Evolutionary conservation across 306 rosid genomes (phyloP), one percentile per base, ranked within the genome.

Genomic region (Nissolia schottii): DNA sequence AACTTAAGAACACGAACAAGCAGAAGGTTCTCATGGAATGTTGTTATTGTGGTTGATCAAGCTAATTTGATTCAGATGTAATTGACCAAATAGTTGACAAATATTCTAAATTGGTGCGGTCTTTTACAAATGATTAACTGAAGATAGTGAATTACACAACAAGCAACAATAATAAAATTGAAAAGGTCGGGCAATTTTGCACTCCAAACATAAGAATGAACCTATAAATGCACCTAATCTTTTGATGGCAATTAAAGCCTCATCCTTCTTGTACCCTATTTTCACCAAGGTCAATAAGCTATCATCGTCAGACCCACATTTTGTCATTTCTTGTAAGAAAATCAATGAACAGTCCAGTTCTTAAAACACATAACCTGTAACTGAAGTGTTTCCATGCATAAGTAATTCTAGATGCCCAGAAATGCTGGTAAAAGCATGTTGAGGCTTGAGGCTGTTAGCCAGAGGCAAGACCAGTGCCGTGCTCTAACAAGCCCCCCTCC

Each of bases 201-300:
- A 66, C 13, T n/a, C 6, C 8, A 55, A 67, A 65, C 32, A 62
- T n/a, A 76, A 16, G 5, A 66, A 61, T 46, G 23, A 24, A 65
- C 38, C 34, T 32, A 56, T 23, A 60, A 64, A 78, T 82, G 0
- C 85, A 91, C 99, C 99, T 61, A 92, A 91, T 91, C 99, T 89
- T 69, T 91, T 88, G 9, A 91, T 45, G 40, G 99, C 99, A 25
- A 72, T 34, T 46, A 86, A 81, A 74, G 92, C 97, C 81, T 87
- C 99, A 2, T 77, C 81, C 41, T 13, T 67, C 16, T 83, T 24
- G 79, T 75, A 91, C 16, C 99, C 99, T 97, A 95, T 91, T 15
- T 75, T 79, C 67, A 86, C 84, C 73, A 95, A 85, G 51, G 84
- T 0, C 70, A 15, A n/a, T 16, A 86, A 38, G 37, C 67, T 77